Evolutionary conservation across 208 protist species (phyloP), one percentile per base, ranked within the genome.

Genomic region (Borovskyia barvae): DNA sequence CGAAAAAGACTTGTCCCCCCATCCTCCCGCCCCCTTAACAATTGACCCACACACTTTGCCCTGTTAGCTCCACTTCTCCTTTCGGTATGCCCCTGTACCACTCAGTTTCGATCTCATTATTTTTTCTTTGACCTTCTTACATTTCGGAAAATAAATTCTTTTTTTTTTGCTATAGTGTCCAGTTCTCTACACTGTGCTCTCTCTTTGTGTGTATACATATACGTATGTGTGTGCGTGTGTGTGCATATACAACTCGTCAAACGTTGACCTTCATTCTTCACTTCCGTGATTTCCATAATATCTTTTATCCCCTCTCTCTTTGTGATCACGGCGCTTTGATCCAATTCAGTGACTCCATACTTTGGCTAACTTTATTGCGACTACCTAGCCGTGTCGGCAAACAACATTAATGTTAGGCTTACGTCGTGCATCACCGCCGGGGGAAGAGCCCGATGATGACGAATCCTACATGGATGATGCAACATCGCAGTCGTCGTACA

Each of bases 401-500:
- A n/a, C n/a, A n/a, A 19, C 22, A 45, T 17, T 14, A 8, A 39
- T 50, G 2, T 50, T 72, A 12, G 50, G 53, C 1, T 61, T 61
- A 24, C 53, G 62, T n/a, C 62, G 70, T 0, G 46, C 26, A 12
- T 64, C 71, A 12, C 64, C 71, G 1, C 52, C 43, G 0, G 57
- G 43, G 2, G 51, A 49, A 7, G 51, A 48, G 11, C 71, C 61
- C 0, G 45, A 50, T 32, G 40, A 57, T 20, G 57, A 64, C 48
- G 61, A 69, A 19, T 49, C 30, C 28, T 64, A 55, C 40, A 58
- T 50, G 33, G 51, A 66, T 47, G 59, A 64, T 30, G 65, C 62
- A 14, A 45, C 62, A n/a, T 75, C 66, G 15, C 65, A 69, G 40
- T 40, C 63, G 0, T 72, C 71, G 25, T 77, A 67, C 71, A 68